Evolutionary conservation across 1,284 basidiomycete species (phyloP), one percentile per base, ranked within the genome.

Genomic region (Cutaneotrichosporon daszewskae): DNA sequence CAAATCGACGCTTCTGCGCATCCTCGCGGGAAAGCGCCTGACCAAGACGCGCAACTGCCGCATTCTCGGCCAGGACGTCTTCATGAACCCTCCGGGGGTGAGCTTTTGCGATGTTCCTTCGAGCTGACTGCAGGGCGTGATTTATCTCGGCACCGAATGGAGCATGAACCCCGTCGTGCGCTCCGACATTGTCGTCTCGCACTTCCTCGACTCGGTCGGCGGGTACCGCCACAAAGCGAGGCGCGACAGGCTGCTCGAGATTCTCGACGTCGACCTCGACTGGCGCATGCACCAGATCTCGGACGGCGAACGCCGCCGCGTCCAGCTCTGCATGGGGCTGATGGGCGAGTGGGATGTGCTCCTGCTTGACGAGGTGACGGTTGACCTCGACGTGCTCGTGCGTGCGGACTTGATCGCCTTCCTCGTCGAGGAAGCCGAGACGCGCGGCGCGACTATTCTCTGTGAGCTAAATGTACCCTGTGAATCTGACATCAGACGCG

Each of bases 301-400:
- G 14, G 95, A 99, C 65, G 95, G 95, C 32, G 95, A 98, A 73
- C 78, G 94, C 26, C 78, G 95, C 23, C 74, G 87, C 2, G 91
- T 98, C 4, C 95, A 99, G 70, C 81, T 98, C 19, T 89, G 87
- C 55, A 94, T 96, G 79, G 95, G 95, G 3, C 77, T 99, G 19
- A 98, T 99, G 95, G 79, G 79, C 19, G 84, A 87, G 26, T 99
- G 91, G 90, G 84, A 95, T 57, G 79, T 98, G 17, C 74, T 99
- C 5, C 75, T 98, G 5, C 79, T 98, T 8, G 94, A 98, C 62
- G 95, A 99, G 75, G 87, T 97, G 40, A 98, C 94, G 0, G 95
- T 98, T 25, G 95, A 99, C 67, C 76, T 99, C n/a, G 95, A 99
- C 59, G 92, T 97, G 6, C 79, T 97, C 29, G 95, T 99, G 32